phyloP scores from a whole-genome alignment of 768 basidiomycete genomes.

The Mrakia hoshinonis region DNA sequence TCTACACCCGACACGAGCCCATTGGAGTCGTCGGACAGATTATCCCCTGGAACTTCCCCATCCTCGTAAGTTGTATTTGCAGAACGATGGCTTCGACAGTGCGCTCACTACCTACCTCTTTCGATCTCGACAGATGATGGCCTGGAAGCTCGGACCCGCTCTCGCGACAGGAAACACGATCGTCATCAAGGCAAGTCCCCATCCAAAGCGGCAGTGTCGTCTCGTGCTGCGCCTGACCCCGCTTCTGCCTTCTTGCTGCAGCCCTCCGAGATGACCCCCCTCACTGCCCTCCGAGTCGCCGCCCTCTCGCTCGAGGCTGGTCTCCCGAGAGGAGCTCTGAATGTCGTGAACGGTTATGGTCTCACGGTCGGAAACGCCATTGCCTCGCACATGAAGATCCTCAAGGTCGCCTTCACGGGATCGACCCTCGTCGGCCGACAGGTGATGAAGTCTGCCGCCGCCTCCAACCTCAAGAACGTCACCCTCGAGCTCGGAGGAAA shows the following conservation, averaged over 20 bases:
- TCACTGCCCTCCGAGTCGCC: slow-evolving; percentile 30
- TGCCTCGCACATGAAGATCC: slow-evolving; percentile 32
- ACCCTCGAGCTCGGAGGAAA: slow-evolving; percentile 34
- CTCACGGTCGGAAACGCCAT: slow-evolving; percentile 31
- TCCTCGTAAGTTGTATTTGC: too few relatives aligned
- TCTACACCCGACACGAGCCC: slow-evolving; percentile 50
- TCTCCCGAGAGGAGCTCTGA: slow-evolving; percentile 33
- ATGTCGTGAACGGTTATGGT: slow-evolving; percentile 30
- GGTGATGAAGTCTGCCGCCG: slow-evolving; percentile 33
- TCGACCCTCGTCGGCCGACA: slow-evolving; percentile 28
- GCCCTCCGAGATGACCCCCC: slow-evolving; percentile 31
- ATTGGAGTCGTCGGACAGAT: slow-evolving; percentile 29
- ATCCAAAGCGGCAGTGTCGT: too few relatives aligned
- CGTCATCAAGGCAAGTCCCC: too few relatives aligned
- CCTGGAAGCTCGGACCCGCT: slow-evolving; percentile 31
- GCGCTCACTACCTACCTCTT: too few relatives aligned
- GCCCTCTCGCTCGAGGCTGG: slow-evolving; percentile 26
- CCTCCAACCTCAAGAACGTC: slow-evolving; percentile 35
- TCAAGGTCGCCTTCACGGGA: slow-evolving; percentile 37
- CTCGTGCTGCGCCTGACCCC: too few relatives aligned
- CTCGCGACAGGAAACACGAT: slow-evolving; percentile 34
- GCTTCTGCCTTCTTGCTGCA: too few relatives aligned
- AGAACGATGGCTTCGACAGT: too few relatives aligned
- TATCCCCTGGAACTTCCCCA: slow-evolving; percentile 32
- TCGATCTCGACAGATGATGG: too few relatives aligned